Conservation (phyloP, 768 basidiomycete species). For the Lactarius hatsudake region DNA sequence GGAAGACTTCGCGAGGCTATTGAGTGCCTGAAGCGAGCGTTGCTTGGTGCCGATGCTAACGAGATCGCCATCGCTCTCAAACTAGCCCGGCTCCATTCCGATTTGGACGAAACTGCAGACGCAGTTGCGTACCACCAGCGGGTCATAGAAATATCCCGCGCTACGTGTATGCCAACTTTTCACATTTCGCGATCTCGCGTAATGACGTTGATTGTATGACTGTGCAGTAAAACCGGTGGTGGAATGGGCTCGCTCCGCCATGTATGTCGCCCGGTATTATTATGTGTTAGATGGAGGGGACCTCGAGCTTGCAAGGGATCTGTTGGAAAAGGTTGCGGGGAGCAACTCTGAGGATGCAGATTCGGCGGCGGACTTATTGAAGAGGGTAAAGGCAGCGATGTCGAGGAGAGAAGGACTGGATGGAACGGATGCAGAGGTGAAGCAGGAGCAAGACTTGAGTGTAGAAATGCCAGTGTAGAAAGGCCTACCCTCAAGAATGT, state of each 20-base stretch:
- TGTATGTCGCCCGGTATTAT: conserved; percentile 82
- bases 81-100: conserved; percentile 68
- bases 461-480: conserved; percentile 18
- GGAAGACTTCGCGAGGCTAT: conserved; percentile 87
- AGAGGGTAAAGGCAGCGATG: conserved; percentile 26
- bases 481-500: conserved; percentile 30
- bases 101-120: conserved; percentile 61
- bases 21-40: conserved; percentile 86
- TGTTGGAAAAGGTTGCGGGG: conserved; percentile 56
- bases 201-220: conserved; percentile 30
- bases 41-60: conserved; percentile 74
- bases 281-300: conserved; percentile 61
- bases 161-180: conserved; percentile 47
- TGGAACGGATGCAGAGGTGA: conserved; percentile 5
- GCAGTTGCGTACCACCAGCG: conserved; percentile 80
- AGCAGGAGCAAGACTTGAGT: conserved; percentile 8
- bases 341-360: conserved; percentile 28
- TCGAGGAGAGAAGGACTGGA: conserved; percentile 15
- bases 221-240: conserved; percentile 60
- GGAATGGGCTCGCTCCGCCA: conserved; percentile 80
- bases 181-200: neutral
- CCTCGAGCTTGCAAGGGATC: conserved; percentile 66
- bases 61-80: conserved; percentile 72
- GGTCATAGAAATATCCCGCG: conserved; percentile 68
- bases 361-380: conserved; percentile 24